Evolutionary conservation across 345 rosid species (phyloP), one percentile per base, ranked within the genome.

Genomic region (Excoecaria cochinchinensis): DNA sequence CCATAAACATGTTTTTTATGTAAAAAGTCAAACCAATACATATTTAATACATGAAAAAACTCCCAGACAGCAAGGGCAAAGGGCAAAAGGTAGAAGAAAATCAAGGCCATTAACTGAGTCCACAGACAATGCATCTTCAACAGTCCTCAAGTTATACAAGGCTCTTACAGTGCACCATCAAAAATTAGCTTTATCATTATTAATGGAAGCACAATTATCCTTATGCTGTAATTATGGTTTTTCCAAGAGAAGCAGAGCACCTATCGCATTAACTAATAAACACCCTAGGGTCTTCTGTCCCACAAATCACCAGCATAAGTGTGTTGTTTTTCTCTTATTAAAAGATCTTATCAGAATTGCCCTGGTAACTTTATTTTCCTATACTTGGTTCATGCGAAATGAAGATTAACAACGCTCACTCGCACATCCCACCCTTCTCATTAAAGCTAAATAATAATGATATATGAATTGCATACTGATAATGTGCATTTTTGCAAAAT

Each of bases 281-380:
- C 36, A 64, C 51, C 13, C 47, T 53, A 44, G 13, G 19, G 52
- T 53, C 59, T 63, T 38, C 16, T 55, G 40, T 31, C 17, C 72
- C 36, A 71, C 39, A 6, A 48, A 21, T 42, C 17, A 50, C 31
- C 44, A 48, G 24, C 19, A 13, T 17, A n/a, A 51, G 25, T 44
- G 17, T 52, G 44, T 13, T 17, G 56, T 50, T 19, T 50, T 70
- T 39, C 70, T 44, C 55, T 38, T 39, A 69, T 55, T 17, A 1
- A 46, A 77, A 15, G 40, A 72, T 36, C 38, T 70, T 50, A 25
- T 17, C 11, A 42, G 8, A 39, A 7, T 51, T 8, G 53, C 31
- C 60, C 22, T 47, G 21, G 8, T n/a, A 75, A n/a, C 21, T 69
- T 50, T 60, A 31, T n/a, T 16, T 48, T 70, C 42, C 50, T 76